A percentile compares a stretch with the other conserved stretches of the same genome.
Evolutionary conservation across 441 rosid genomes (phyloP).

Genomic region (Pelargonium australe): DNA sequence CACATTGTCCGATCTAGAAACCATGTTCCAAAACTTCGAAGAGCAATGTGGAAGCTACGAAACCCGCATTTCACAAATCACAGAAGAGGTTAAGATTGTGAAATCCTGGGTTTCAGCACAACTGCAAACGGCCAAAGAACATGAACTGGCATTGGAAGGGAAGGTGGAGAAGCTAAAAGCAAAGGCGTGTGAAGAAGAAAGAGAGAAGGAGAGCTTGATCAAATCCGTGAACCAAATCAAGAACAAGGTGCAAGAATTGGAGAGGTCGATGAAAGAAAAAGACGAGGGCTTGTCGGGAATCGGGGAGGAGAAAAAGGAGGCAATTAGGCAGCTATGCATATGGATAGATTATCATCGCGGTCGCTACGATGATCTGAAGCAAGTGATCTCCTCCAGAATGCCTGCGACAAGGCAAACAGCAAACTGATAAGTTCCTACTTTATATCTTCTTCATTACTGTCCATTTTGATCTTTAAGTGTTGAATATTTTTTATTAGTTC

Average conservation of each 20-base stretch:
- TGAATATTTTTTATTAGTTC: not conserved
- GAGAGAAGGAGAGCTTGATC: constrained; percentile 41
- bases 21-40: constrained; percentile 32
- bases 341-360: constrained; percentile 69
- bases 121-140: constrained; percentile 33
- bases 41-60: constrained; percentile 32
- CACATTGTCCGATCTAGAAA: constrained; percentile 35
- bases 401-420: constrained; percentile 35
- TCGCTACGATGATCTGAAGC: constrained; percentile 52
- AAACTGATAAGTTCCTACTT: not conserved
- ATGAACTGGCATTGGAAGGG: constrained; percentile 32
- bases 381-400: constrained; percentile 36
- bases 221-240: constrained; percentile 31
- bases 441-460: not conserved
- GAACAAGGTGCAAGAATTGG: constrained; percentile 35
- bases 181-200: constrained; percentile 36
- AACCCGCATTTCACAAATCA: constrained; percentile 21
- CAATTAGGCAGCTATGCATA: constrained; percentile 83
- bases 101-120: constrained; percentile 38
- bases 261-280: constrained; percentile 40
- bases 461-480: not conserved
- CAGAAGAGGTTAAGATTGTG: constrained; percentile 31
- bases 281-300: constrained; percentile 40
- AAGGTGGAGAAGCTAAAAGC: constrained; percentile 40
- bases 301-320: constrained; percentile 87